Evolutionary conservation across 2,329 filamentous ascomycete species (phyloP).

Genomic region (Chaetoscypha palmicola): DNA sequence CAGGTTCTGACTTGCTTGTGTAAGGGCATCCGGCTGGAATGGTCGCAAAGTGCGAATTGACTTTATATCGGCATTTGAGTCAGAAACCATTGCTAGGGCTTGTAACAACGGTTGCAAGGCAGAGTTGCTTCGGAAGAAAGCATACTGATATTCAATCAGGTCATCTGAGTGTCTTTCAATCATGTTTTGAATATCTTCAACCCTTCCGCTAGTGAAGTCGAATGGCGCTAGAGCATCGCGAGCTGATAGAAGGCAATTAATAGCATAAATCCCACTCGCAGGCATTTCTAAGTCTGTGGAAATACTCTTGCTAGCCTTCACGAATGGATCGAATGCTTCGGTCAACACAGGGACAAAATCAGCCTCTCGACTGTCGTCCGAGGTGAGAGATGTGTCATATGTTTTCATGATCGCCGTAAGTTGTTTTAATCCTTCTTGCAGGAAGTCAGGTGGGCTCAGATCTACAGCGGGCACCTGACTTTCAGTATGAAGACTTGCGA

Average conservation of each 20-base stretch:
- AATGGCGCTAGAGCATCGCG: conserved; percentile 49
- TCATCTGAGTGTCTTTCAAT: conserved; percentile 49
- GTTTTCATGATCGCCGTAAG: conserved; percentile 75
- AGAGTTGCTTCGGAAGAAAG: conserved; percentile 67
- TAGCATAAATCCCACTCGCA: conserved; percentile 58
- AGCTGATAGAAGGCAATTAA: conserved; percentile 63
- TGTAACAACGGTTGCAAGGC: conserved; percentile 60
- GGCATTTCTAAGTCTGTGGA: conserved; percentile 53
- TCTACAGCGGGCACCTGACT: conserved; percentile 64
- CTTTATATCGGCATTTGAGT: conserved; percentile 45
- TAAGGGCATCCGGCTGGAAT: conserved; percentile 55
- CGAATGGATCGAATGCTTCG: conserved; percentile 80
- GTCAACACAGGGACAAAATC: conserved; percentile 69
- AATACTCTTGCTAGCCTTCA: conserved; percentile 67
- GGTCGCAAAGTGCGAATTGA: conserved; percentile 52
- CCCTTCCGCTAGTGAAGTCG: conserved; percentile 54
- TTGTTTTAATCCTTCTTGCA: conserved; percentile 72
- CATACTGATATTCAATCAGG: conserved; percentile 61
- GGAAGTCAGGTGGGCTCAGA: conserved; percentile 70
- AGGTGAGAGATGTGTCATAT: conserved; percentile 72
- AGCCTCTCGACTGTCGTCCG: conserved; percentile 50
- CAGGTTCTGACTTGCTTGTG: conserved; percentile 63
- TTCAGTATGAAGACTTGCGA: conserved; percentile 66
- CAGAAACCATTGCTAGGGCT: conserved; percentile 37
- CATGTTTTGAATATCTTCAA: conserved; percentile 47